Conservation (phyloP, 2,329 filamentous ascomycete species). For the Akanthomyces lecanii region DNA sequence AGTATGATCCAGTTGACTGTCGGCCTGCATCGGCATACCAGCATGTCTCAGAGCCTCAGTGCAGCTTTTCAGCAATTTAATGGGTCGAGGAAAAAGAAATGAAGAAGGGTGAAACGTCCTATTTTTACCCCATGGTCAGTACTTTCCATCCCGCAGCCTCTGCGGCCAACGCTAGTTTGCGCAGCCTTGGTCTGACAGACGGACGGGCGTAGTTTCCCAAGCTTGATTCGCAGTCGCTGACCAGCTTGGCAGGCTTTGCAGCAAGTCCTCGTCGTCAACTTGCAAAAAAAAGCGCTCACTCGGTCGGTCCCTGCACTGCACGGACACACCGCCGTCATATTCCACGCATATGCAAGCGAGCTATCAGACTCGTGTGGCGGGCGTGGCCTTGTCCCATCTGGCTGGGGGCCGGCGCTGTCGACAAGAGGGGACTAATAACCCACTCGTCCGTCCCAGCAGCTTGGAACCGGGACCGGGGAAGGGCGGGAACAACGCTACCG, state of each 20-base stretch:
- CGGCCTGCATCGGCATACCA: not conserved
- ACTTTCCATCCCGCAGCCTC: no score
- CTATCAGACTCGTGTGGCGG: not conserved
- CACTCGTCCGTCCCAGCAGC: not conserved
- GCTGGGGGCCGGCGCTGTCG: not conserved
- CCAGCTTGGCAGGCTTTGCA: no score
- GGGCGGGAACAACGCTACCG: slow-evolving; percentile 5
- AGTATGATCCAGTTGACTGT: not conserved
- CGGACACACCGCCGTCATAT: not conserved
- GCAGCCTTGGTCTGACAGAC: no score
- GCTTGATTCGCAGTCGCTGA: no score
- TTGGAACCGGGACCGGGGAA: not conserved
- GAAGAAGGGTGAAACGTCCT: no score
- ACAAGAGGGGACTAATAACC: no score
- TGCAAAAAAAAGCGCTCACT: not conserved
- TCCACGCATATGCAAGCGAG: not conserved
- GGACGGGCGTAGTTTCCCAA: no score
- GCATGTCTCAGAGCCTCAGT: not conserved
- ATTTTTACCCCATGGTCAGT: no score
- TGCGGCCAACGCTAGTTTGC: no score
- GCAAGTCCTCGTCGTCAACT: no score
- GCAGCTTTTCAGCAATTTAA: not conserved
- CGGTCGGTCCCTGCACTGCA: not conserved
- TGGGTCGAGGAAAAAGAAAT: no score
- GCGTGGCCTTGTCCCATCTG: no score